phyloP scores from a whole-genome alignment of 1,284 basidiomycete genomes.

The Neotropicomus parvogracilis region DNA sequence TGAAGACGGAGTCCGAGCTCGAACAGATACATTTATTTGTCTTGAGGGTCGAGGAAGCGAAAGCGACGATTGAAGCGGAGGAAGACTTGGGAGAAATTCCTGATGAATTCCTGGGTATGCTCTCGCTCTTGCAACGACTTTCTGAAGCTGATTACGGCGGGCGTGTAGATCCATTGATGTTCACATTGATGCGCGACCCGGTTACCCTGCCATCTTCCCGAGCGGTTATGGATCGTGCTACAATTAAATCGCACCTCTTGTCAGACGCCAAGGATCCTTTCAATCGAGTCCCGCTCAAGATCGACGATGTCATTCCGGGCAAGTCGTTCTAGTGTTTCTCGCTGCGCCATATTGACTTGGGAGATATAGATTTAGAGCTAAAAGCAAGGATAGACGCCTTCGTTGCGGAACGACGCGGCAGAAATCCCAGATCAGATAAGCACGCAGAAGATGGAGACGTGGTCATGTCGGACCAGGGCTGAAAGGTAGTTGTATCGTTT shows the following conservation, averaged over 20 bases:
- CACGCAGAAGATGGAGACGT: conserved; percentile 34
- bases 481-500: conserved; percentile 7
- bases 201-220: conserved; percentile 87
- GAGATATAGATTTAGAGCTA: conserved; percentile 51
- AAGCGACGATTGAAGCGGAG: conserved; percentile 76
- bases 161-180: conserved; percentile 82
- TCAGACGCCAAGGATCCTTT: conserved; percentile 92
- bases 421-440: conserved; percentile 27
- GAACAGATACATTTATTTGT: conserved; percentile 72
- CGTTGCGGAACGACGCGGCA: conserved; percentile 46
- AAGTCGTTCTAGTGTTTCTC: conserved; percentile 5
- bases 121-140: neutral
- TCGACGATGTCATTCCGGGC: conserved; percentile 82
- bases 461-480: conserved; percentile 19
- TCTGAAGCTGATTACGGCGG: neutral
- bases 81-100: conserved; percentile 93
- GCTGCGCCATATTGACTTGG: conserved; percentile 7
- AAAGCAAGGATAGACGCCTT: conserved; percentile 64
- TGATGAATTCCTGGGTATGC: conserved; percentile 89
- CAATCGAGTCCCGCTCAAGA: conserved; percentile 76
- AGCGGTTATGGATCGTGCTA: conserved; percentile 81
- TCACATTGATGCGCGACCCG: conserved; percentile 93
- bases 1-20: conserved; percentile 84
- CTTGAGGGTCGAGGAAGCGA: conserved; percentile 80
- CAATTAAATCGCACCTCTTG: conserved; percentile 93